Conservation (phyloP, 2,329 filamentous ascomycete genomes). For the Aspergillus ruber region DNA sequence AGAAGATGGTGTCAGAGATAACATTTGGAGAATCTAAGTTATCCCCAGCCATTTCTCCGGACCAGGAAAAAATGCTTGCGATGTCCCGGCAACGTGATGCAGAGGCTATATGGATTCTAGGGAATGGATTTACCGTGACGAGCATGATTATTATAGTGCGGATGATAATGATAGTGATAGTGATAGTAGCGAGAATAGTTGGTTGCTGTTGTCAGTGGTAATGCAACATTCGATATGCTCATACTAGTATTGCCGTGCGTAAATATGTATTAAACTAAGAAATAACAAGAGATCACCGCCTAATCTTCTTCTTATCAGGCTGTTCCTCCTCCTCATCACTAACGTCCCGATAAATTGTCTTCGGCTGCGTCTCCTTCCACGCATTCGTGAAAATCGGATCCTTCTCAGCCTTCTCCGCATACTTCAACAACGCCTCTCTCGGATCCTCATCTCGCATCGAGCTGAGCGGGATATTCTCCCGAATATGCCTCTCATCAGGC, state of each 20-base stretch:
- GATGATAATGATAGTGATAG: too few relatives aligned
- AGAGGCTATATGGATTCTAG: too few relatives aligned
- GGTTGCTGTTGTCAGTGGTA: too few relatives aligned
- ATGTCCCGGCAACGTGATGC: too few relatives aligned
- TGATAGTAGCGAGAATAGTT: too few relatives aligned
- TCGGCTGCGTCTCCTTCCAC: conserved; percentile 86
- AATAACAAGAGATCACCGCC: conserved; percentile 19
- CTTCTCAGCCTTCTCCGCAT: conserved; percentile 85
- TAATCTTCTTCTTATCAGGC: conserved; percentile 57
- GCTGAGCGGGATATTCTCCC: conserved; percentile 79
- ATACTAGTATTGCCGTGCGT: too few relatives aligned
- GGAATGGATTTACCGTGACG: too few relatives aligned
- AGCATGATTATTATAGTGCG: too few relatives aligned
- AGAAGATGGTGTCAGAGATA: neutral
- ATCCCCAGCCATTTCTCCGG: too few relatives aligned
- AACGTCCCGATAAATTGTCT: conserved; percentile 81
- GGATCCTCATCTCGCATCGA: conserved; percentile 96
- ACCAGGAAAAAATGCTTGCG: too few relatives aligned
- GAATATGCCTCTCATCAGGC: conserved; percentile 83
- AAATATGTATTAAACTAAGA: too few relatives aligned
- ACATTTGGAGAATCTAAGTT: neutral
- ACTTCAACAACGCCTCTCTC: conserved; percentile 85
- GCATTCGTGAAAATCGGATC: conserved; percentile 93
- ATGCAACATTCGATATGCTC: too few relatives aligned
- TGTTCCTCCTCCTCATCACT: conserved; percentile 71